These are phyloP conservation scores for Rhodotorula glutinis DNA, from an alignment of 1,284 basidiomycete genomes.

Conservation along the genomic window DNA sequence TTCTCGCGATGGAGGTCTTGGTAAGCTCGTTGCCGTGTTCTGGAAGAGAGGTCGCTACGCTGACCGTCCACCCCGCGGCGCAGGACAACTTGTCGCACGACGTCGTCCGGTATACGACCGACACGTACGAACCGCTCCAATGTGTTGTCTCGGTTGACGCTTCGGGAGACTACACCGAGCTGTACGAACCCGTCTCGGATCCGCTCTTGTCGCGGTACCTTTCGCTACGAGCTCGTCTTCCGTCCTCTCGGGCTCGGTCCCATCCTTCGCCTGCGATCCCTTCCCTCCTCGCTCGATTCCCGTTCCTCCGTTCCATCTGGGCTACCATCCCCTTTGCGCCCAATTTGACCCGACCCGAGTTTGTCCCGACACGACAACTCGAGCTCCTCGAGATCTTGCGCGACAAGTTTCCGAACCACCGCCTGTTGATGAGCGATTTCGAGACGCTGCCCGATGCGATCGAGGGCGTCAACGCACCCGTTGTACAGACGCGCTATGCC, in stretches of 20 bases:
- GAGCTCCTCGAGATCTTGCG: slow-evolving; percentile 79
- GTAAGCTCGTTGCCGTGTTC: slow-evolving; percentile 56
- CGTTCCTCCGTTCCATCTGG: slow-evolving; percentile 62
- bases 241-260: slow-evolving; percentile 61
- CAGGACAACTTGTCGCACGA: slow-evolving; percentile 98
- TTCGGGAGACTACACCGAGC: slow-evolving; percentile 76
- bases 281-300: slow-evolving; percentile 42
- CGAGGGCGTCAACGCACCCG: slow-evolving; percentile 80
- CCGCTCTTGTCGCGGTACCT: slow-evolving; percentile 71
- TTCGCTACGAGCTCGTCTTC: slow-evolving; percentile 54
- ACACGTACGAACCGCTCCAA: slow-evolving; percentile 72
- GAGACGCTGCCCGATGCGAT: slow-evolving; percentile 80
- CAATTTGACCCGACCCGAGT: slow-evolving; percentile 86
- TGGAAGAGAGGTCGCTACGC: neutral
- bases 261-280: slow-evolving; percentile 41
- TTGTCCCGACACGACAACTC: slow-evolving; percentile 87
- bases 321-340: slow-evolving; percentile 77
- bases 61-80: neutral
- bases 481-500: slow-evolving; percentile 88
- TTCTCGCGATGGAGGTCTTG: slow-evolving; percentile 91
- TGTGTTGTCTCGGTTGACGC: slow-evolving; percentile 76
- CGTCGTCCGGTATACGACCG: slow-evolving; percentile 80
- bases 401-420: slow-evolving; percentile 81
- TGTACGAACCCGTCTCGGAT: slow-evolving; percentile 82
- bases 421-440: slow-evolving; percentile 90